A percentile compares a stretch with the other conserved stretches of the same genome.
phyloP scores from a whole-genome alignment of 2,329 filamentous ascomycete genomes.

The Emmonsia crescens region DNA sequence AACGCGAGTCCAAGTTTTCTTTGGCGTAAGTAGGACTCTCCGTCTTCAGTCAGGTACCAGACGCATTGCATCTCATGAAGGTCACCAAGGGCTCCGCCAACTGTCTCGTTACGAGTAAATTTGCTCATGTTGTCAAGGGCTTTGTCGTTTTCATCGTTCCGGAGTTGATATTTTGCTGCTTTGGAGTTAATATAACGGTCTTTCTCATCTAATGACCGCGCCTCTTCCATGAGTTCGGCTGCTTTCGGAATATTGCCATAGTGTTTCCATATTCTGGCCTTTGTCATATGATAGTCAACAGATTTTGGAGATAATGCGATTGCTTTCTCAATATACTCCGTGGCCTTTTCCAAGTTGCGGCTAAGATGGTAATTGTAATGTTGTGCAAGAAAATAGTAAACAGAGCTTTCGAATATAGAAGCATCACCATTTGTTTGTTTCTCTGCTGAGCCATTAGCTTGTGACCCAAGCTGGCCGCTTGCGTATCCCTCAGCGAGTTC shows the following conservation, averaged over 20 bases:
- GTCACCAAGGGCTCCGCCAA: constrained; percentile 78
- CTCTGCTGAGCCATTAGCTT: constrained; percentile 40
- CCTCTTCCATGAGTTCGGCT: constrained; percentile 76
- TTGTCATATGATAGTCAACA: constrained; percentile 89
- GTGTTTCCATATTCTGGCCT: constrained; percentile 91
- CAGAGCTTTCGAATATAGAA: constrained; percentile 61
- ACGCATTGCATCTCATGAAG: constrained; percentile 97
- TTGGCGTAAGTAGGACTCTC: constrained; percentile 74
- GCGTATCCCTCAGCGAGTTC: constrained; percentile 70
- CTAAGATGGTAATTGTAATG: constrained; percentile 92
- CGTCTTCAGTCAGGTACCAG: constrained; percentile 94
- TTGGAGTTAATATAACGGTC: constrained; percentile 99
- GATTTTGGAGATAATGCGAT: constrained; percentile 68
- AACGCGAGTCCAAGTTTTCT: constrained; percentile 74
- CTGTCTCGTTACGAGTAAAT: constrained; percentile 84
- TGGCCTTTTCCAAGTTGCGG: constrained; percentile 70
- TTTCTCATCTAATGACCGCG: constrained; percentile 72
- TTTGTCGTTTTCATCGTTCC: constrained; percentile 80
- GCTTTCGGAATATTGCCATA: constrained; percentile 68
- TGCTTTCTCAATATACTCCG: constrained; percentile 71
- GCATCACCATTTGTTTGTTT: constrained; percentile 41
- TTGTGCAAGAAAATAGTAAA: constrained; percentile 86
- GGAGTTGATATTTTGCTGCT: constrained; percentile 88
- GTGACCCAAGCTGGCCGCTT: constrained; percentile 39
- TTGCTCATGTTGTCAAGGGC: constrained; percentile 82